phyloP scores from a whole-genome alignment of 768 basidiomycete species.

The Lentinula aciculospora region DNA sequence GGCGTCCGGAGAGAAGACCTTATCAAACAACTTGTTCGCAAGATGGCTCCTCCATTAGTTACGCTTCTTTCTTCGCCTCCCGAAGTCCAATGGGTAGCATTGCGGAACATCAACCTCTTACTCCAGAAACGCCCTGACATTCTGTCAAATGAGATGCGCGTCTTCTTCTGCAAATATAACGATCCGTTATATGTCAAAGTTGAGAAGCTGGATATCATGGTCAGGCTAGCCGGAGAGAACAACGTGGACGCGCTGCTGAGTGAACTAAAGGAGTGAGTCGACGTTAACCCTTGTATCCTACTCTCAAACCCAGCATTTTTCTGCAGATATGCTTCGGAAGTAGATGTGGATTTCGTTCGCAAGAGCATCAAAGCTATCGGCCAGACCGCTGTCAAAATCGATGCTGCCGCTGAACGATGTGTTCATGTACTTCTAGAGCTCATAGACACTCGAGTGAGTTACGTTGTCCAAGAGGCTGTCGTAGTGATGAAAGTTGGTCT shows the following conservation, averaged over 20 bases:
- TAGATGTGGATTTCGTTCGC: constrained; percentile 97
- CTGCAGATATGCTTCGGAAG: constrained; percentile 87
- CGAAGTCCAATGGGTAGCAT: constrained; percentile 97
- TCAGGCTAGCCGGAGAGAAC: constrained; percentile 81
- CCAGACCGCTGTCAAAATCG: constrained; percentile 94
- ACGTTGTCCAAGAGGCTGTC: constrained; percentile 96
- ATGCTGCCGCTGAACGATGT: constrained; percentile 87
- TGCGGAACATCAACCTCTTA: constrained; percentile 94
- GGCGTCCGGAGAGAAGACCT: constrained; percentile 77
- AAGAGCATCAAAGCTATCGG: constrained; percentile 95
- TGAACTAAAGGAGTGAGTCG: constrained; percentile 87
- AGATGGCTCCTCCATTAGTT: constrained; percentile 96
- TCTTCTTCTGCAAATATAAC: constrained; percentile 99
- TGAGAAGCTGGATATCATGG: constrained; percentile 99
- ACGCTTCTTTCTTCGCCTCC: constrained; percentile 95
- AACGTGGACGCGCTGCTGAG: constrained; percentile 94
- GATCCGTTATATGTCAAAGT: constrained; percentile 99
- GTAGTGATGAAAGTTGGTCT: constrained; percentile 92
- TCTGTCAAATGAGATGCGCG: constrained; percentile 93
- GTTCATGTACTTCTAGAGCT: constrained; percentile 92
- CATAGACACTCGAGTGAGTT: constrained; percentile 90
- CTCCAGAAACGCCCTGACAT: constrained; percentile 91
- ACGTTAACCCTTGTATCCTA: neutral
- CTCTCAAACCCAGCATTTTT: neutral
- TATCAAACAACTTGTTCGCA: constrained; percentile 77